A percentile compares a stretch with the other conserved stretches of the same genome.
These are phyloP conservation scores for Camelina hispida DNA, from an alignment of 345 rosid species.

Conservation along the genomic window DNA sequence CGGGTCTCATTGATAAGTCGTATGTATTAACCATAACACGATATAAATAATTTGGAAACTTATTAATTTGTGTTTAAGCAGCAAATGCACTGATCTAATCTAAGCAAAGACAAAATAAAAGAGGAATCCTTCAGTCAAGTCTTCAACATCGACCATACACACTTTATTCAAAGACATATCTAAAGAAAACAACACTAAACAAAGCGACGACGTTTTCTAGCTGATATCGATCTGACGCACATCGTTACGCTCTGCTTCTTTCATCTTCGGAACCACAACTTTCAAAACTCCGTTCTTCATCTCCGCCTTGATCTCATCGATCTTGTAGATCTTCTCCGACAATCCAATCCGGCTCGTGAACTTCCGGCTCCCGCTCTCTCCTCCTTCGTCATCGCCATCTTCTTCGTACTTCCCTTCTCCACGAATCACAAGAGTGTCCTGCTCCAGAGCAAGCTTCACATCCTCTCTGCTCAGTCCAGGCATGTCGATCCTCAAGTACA, in stretches of 20 bases:
- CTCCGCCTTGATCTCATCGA: constrained; percentile 74
- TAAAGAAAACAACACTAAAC: not conserved
- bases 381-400: constrained; percentile 26
- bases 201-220: constrained; percentile 14
- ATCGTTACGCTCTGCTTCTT: constrained; percentile 60
- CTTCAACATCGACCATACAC: not conserved
- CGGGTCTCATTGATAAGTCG: not conserved
- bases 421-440: constrained; percentile 62
- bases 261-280: constrained; percentile 76
- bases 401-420: constrained; percentile 67
- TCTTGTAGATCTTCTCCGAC: constrained; percentile 40
- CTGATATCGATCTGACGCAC: constrained; percentile 57
- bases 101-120: not conserved
- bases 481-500: constrained; percentile 57
- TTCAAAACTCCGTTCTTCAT: constrained; percentile 89
- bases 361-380: constrained; percentile 42
- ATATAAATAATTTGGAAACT: not conserved
- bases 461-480: constrained; percentile 65
- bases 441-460: constrained; percentile 62
- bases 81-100: not conserved
- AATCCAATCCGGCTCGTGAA: constrained; percentile 55
- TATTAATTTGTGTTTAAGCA: not conserved
- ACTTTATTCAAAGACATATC: constrained; percentile 19
- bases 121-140: too few relatives aligned
- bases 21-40: too few relatives aligned